A percentile compares a stretch with the other conserved stretches of the same genome.
Conservation (phyloP, 2,329 filamentous ascomycete genomes). For the Parafenestella ontariensis region DNA sequence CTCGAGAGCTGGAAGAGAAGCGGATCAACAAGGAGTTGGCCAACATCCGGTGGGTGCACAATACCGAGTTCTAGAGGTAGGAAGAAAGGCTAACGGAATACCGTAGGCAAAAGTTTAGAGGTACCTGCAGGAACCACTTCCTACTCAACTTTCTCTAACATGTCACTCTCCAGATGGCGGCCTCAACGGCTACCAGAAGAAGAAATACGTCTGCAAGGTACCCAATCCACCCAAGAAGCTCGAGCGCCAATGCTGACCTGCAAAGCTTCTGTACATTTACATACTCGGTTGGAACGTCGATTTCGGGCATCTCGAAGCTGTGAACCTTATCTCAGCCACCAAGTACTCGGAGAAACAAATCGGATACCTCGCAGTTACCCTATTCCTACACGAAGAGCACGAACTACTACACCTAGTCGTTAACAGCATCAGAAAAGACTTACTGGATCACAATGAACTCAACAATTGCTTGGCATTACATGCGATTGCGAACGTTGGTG, state of each 20-base stretch:
- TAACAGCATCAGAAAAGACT: constrained; percentile 96
- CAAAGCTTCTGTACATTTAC: constrained; percentile 90
- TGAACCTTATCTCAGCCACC: constrained; percentile 93
- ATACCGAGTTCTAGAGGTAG: constrained; percentile 5
- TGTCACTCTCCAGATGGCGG: constrained; percentile 68
- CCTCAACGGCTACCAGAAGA: constrained; percentile 96
- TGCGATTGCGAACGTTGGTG: constrained; percentile 96
- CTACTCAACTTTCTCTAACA: constrained; percentile 19
- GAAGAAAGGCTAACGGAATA: constrained; percentile 32
- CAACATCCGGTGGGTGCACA: constrained; percentile 77
- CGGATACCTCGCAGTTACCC: constrained; percentile 94
- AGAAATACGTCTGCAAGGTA: constrained; percentile 99
- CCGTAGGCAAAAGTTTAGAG: constrained; percentile 89
- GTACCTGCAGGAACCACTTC: constrained; percentile 42
- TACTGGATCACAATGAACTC: constrained; percentile 93
- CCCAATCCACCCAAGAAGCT: background rate
- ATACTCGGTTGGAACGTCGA: constrained; percentile 99
- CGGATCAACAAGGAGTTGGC: constrained; percentile 99
- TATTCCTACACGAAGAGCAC: constrained; percentile 97
- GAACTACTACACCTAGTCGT: constrained; percentile 95
- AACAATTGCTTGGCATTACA: constrained; percentile 97
- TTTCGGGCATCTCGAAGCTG: constrained; percentile 96
- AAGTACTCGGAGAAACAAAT: constrained; percentile 99
- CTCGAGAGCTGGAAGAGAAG: constrained; percentile 96
- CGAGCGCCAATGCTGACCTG: constrained; percentile 9